Evolutionary conservation across 148 eudicot species (phyloP), one percentile per base, ranked within the genome.

Genomic region (Persicaria tinctoria): DNA sequence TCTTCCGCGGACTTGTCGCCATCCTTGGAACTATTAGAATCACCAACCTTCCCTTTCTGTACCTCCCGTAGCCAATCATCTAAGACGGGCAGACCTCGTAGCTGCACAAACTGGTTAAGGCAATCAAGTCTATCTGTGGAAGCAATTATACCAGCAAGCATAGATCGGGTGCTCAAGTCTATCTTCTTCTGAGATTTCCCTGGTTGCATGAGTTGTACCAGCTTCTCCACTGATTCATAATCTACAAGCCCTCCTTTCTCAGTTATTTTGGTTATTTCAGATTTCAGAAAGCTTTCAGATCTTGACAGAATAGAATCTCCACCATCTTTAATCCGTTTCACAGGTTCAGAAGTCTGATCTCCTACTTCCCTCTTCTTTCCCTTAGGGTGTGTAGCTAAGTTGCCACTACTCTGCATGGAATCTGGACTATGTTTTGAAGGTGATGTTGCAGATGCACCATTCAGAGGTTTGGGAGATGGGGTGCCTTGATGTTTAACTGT

Each of bases 21-120:
- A 46, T 87, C 92, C 77, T 90, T 91, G 6, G 80, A 77, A 83
- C 81, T 82, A 73, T 73, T 83, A 62, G 75, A 83, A 75, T 84
- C 89, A 49, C 89, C 92, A 75, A 86, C 75, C 80, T 86, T 92
- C 57, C 93, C 93, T 83, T 85, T 92, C 68, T 92, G 93, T 13
- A 85, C 81, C 76, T 95, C 96, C 76, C 92, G 97, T 0, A 95
- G 90, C 97, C 97, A 92, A 54, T 84, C 96, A 85, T 95, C 90
- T 53, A 95, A 76, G 53, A 95, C 86, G 62, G 84, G 84, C 77
- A 95, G 77, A 66, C 97, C 97, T 85, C 79, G 82, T 9, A 86
- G 88, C 79, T 92, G 93, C 71, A 95, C 89, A 83, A 95, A 95
- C 79, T 79, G 80, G 78, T 68, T 76, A 14, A 92, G 91, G 84